phyloP scores from a whole-genome alignment of 139 green algal genomes.

The Closterium sp. region DNA sequence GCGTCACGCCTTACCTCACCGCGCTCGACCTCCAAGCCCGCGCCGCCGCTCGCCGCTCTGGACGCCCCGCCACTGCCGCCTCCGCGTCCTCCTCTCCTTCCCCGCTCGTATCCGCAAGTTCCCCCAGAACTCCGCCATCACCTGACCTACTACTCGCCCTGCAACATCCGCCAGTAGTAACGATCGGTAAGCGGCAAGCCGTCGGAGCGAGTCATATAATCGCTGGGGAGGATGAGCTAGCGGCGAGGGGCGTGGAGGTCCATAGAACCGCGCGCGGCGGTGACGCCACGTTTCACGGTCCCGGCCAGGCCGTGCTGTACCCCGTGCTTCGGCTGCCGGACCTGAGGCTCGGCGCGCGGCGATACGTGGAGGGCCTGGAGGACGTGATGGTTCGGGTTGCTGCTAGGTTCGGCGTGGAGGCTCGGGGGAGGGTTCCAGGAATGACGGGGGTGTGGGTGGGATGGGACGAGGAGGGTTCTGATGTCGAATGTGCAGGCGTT shows the following conservation, averaged over 20 bases:
- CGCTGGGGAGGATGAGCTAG: slow-evolving; percentile 1
- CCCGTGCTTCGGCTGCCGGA: slow-evolving; percentile 76
- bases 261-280: slow-evolving; percentile 14
- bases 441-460: slow-evolving; percentile 86
- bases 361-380: slow-evolving; percentile 89
- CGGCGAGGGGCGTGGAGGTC: slow-evolving; percentile 16
- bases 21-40: background rate
- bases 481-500: background rate
- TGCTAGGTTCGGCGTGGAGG: slow-evolving; percentile 44
- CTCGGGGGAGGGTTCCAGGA: slow-evolving; percentile 59
- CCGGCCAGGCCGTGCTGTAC: slow-evolving; percentile 84
- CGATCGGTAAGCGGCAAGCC: slow-evolving; percentile 22
- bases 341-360: slow-evolving; percentile 69
- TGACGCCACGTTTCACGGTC: slow-evolving; percentile 53
- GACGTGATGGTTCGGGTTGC: slow-evolving; percentile 70
- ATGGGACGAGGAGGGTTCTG: background rate
- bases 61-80: background rate
- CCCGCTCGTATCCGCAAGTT: background rate
- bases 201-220: slow-evolving; percentile 18
- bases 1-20: background rate
- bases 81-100: background rate
- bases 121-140: background rate
- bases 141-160: slow-evolving; percentile 20
- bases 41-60: background rate
- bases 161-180: slow-evolving; percentile 45